A percentile compares a stretch with the other conserved stretches of the same genome.
Evolutionary conservation across 768 basidiomycete genomes (phyloP).

Genomic region (Bullera alba): DNA sequence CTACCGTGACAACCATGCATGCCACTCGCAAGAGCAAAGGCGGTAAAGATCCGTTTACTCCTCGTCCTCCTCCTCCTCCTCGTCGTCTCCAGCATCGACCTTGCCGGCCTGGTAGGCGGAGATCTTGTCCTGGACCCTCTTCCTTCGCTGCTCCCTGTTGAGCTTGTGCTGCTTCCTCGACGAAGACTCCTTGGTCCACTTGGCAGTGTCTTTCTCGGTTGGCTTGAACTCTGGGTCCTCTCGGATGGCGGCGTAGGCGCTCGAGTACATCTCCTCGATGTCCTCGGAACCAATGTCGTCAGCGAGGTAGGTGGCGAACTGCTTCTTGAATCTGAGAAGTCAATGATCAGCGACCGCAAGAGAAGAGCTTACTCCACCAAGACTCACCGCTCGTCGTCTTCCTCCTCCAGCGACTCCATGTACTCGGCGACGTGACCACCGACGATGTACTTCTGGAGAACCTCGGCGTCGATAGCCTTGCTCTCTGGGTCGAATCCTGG

Average conservation of each 20-base stretch:
- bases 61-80: conserved; percentile 36
- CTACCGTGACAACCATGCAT: no score
- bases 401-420: conserved; percentile 99
- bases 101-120: conserved; percentile 70
- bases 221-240: conserved; percentile 88
- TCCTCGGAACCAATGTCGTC: conserved; percentile 94
- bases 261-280: conserved; percentile 89
- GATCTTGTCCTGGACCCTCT: conserved; percentile 78
- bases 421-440: conserved; percentile 98
- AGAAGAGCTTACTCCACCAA: conserved; percentile 7
- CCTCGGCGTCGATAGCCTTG: conserved; percentile 89
- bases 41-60: background rate
- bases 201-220: conserved; percentile 74
- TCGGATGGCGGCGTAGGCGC: conserved; percentile 90
- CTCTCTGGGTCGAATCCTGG: conserved; percentile 90
- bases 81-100: conserved; percentile 28
- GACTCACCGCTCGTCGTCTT: conserved; percentile 88
- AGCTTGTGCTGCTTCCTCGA: conserved; percentile 66
- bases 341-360: background rate
- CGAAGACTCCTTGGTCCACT: conserved; percentile 75
- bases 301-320: conserved; percentile 89
- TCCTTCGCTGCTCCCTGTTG: conserved; percentile 68
- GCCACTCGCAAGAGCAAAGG: no score
- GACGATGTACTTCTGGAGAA: conserved; percentile 93
- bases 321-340: conserved; percentile 87